Percentiles rank a stretch among this genome's conserved stretches.
Conservation (phyloP, 2,329 filamentous ascomycete species). For the Pseudocercospora pini-densiflorae region DNA sequence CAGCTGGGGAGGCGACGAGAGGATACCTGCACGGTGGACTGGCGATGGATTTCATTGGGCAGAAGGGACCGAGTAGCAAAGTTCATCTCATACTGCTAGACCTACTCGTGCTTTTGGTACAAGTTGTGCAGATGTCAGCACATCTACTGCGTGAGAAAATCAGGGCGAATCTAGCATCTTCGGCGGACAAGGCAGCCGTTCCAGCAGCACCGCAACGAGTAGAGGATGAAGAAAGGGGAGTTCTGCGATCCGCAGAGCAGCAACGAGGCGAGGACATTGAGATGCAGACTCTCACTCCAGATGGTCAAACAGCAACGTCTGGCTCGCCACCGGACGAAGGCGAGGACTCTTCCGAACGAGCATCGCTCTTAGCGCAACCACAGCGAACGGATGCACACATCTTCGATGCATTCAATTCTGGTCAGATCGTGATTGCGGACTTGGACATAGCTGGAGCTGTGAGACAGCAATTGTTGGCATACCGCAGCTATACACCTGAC, state of each 20-base stretch:
- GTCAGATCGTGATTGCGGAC: conserved; percentile 52
- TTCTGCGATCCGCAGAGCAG: conserved; percentile 47
- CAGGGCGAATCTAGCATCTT: conserved; percentile 39
- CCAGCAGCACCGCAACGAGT: conserved; percentile 52
- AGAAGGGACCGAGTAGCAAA: conserved; percentile 61
- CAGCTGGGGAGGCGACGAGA: conserved; percentile 53
- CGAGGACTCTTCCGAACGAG: conserved; percentile 23
- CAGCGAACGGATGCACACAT: conserved; percentile 40
- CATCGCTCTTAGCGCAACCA: conserved; percentile 24
- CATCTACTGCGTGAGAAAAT: conserved; percentile 57
- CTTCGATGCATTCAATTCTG: conserved; percentile 52
- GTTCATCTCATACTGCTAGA: conserved; percentile 59
- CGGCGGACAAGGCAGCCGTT: conserved; percentile 28
- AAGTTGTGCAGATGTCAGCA: conserved; percentile 62
- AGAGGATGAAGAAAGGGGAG: conserved; percentile 64
- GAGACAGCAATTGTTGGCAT: conserved; percentile 47
- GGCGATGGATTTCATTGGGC: conserved; percentile 68
- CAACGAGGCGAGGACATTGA: conserved; percentile 46
- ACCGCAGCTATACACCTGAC: conserved; percentile 37
- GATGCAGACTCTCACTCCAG: conserved; percentile 42
- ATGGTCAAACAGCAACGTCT: conserved; percentile 15
- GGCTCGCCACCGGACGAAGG: conserved; percentile 13
- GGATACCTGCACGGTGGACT: conserved; percentile 66
- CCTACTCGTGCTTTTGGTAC: conserved; percentile 57
- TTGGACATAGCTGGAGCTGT: conserved; percentile 48